Evolutionary conservation across 2,329 filamentous ascomycete species (phyloP), one percentile per base, ranked within the genome.

Genomic region (Clonostachys byssicola): DNA sequence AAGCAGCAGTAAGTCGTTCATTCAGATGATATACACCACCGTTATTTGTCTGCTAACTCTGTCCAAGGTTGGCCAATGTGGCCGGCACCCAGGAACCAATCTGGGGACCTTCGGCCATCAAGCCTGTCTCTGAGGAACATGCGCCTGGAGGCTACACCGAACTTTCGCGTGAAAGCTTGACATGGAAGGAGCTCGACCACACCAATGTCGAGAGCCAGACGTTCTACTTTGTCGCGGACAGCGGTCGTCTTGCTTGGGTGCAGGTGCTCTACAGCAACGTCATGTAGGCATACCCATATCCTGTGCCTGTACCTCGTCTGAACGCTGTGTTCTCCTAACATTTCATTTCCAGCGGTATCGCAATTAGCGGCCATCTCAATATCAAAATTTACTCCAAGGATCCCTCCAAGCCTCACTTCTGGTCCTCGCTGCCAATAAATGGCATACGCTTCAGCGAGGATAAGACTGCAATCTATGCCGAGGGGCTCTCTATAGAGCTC

Each of bases 191-290:
- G 23, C 80, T 91, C 74, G 86, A 90, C 56, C 86, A 84, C 60
- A 97, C 94, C 54, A 88, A 81, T 61, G 94, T 97, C 57, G 94
- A 99, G 77, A 96, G 90, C 33, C 88, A 96, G 74, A 91, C 81
- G 52, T 99, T 96, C 73, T 99, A 99, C 73, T 72, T 96, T 61
- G 85, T 85, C 68, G 77, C 86, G 47, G 88, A 96, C 52, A 82
- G 74, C 50, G 94, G 94, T 44, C 78, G 85, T 53, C 68, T 92
- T 54, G 89, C 80, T 46, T 81, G 96, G 68, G 83, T 82, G 51
- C 94, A 99, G 77, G 80, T 97, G 70, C 96, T 99, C 66, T 96
- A 97, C 77, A 97, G 89, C 75, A 96, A 96, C 71, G 88, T 99
- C 65, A 87, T 83, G 92, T 96, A 84, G 70, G 86, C 14, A 44